A percentile compares a stretch with the other conserved stretches of the same genome.
These are phyloP conservation scores for Paratinospora sagittata DNA, from an alignment of 164 flowering plant genomes.

Conservation along the genomic window DNA sequence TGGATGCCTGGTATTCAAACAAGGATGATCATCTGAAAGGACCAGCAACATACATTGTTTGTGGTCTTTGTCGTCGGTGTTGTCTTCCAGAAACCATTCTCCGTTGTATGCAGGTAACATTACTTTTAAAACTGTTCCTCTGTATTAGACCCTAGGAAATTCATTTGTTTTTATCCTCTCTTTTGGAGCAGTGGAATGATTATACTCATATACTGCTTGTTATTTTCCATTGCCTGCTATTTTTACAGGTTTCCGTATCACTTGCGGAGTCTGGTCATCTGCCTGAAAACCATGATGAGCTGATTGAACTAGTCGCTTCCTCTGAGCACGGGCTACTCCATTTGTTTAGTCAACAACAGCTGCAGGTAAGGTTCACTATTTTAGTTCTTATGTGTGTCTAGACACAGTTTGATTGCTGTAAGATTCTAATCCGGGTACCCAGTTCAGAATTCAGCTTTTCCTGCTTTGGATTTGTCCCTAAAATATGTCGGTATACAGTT, in stretches of 20 bases:
- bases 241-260: slow-evolving; percentile 74
- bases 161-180: background rate
- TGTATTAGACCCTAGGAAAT: slow-evolving; percentile 1
- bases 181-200: background rate
- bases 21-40: slow-evolving; percentile 52
- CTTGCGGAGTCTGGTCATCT: slow-evolving; percentile 54
- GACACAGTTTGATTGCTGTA: background rate
- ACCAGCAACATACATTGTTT: slow-evolving; percentile 73
- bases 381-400: background rate
- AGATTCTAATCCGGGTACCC: background rate
- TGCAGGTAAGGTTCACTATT: slow-evolving; percentile 54
- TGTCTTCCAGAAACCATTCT: slow-evolving; percentile 89
- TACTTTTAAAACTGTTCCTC: background rate
- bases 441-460: background rate
- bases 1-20: slow-evolving; percentile 91
- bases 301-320: slow-evolving; percentile 69
- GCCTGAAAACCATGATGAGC: slow-evolving; percentile 60
- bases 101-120: slow-evolving; percentile 86
- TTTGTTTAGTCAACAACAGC: slow-evolving; percentile 84
- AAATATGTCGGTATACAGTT: too few species aligned
- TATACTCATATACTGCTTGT: background rate
- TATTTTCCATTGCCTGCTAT: background rate
- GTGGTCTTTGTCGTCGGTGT: slow-evolving; percentile 90
- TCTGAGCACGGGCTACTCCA: slow-evolving; percentile 54
- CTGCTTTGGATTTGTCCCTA: background rate